Conservation (phyloP, 306 rosid species). For the Amphicarpaea edgeworthii region DNA sequence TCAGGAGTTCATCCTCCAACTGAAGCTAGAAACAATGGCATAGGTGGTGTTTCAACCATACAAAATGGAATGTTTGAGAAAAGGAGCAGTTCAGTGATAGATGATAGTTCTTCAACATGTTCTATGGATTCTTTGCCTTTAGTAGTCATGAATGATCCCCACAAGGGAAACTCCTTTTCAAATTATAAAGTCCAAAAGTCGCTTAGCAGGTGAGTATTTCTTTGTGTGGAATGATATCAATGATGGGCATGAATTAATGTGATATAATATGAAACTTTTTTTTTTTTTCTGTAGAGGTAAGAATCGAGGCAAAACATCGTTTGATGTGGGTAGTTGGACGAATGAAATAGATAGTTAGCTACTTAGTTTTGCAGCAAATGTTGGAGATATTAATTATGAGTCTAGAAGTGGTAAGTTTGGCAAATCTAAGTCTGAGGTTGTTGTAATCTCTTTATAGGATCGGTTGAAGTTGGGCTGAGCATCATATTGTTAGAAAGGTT, state of each 20-base stretch:
- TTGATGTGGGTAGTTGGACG: constrained; percentile 64
- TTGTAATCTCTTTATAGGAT: constrained; percentile 60
- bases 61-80: constrained; percentile 76
- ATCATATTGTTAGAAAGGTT: constrained; percentile 71
- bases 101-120: constrained; percentile 99
- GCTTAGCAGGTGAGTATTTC: constrained; percentile 65
- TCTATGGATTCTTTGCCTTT: constrained; percentile 94
- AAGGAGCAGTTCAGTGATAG: constrained; percentile 69
- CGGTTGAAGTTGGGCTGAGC: constrained; percentile 65
- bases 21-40: constrained; percentile 69
- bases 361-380: constrained; percentile 60
- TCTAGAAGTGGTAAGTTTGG: constrained; percentile 64
- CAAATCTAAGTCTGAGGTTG: constrained; percentile 62
- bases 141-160: constrained; percentile 66
- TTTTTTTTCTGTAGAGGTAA: constrained; percentile 63
- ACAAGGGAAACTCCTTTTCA: constrained; percentile 60
- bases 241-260: constrained; percentile 15
- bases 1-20: constrained; percentile 84
- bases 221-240: background rate
- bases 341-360: constrained; percentile 68
- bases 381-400: constrained; percentile 55
- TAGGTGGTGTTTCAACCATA: constrained; percentile 59
- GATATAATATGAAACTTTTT: constrained; percentile 34
- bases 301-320: constrained; percentile 60
- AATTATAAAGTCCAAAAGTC: constrained; percentile 72